These are phyloP conservation scores for Omphalea diandra DNA, from an alignment of 441 rosid genomes.

Conservation along the genomic window DNA sequence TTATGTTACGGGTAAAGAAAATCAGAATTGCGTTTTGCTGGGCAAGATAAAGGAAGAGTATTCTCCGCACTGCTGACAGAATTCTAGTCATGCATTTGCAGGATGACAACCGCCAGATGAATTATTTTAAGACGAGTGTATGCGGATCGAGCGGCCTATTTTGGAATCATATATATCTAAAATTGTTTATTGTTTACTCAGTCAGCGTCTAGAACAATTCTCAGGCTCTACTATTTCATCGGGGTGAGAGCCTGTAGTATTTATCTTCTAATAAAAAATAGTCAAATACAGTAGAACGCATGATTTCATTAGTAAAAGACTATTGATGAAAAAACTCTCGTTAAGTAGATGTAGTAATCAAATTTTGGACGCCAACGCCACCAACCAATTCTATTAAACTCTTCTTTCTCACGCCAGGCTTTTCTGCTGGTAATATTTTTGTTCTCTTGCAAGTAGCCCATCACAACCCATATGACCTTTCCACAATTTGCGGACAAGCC, in stretches of 20 bases:
- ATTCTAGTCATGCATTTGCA: too few species aligned
- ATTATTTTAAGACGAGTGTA: too few species aligned
- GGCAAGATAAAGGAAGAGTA: too few species aligned
- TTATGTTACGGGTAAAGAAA: not conserved
- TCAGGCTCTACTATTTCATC: not conserved
- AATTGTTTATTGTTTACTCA: too few species aligned
- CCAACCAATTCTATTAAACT: slow-evolving; percentile 30
- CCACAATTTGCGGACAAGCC: slow-evolving; percentile 1
- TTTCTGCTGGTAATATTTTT: slow-evolving; percentile 40
- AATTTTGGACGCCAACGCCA: slow-evolving; percentile 46
- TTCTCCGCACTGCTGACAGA: too few species aligned
- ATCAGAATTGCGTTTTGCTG: too few species aligned
- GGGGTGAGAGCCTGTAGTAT: not conserved
- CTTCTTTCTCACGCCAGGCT: slow-evolving; percentile 24
- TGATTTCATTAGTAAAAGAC: not conserved
- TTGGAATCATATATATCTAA: too few species aligned
- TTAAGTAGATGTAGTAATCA: slow-evolving; percentile 24
- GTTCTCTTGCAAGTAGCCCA: slow-evolving; percentile 41
- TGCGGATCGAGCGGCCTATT: too few species aligned
- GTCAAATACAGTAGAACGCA: not conserved
- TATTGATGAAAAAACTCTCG: not conserved
- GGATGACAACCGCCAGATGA: not conserved
- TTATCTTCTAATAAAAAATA: not conserved
- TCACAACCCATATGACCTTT: slow-evolving; percentile 21
- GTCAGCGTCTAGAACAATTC: not conserved